A percentile compares a stretch with the other conserved stretches of the same genome.
Evolutionary conservation across 192 early-diverging fungal species (phyloP).

Genomic region (Jimgerdemannia flammicorona): DNA sequence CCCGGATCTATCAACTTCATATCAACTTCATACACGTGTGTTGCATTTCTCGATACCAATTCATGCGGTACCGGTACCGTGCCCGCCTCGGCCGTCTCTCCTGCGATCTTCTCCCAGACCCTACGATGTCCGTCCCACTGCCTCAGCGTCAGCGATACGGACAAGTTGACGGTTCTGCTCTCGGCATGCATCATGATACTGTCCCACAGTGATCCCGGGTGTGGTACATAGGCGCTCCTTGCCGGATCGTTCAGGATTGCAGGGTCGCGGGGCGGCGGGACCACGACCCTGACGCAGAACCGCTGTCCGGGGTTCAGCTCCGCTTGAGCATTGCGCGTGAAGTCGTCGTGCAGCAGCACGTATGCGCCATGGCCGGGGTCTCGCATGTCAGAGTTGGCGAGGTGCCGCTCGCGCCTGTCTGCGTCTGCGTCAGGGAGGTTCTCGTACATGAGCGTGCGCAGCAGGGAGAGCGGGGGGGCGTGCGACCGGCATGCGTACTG

Average conservation of each 20-base stretch:
- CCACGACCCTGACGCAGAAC: slow-evolving; percentile 38
- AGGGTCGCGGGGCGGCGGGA: slow-evolving; percentile 21
- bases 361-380: background rate
- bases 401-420: background rate
- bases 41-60: slow-evolving; percentile 14
- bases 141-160: slow-evolving; percentile 21
- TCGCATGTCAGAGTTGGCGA: background rate
- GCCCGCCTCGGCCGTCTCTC: slow-evolving; percentile 5
- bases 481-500: background rate
- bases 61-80: background rate
- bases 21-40: slow-evolving; percentile 49
- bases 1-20: slow-evolving; percentile 36
- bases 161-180: slow-evolving; percentile 11
- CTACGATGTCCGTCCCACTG: slow-evolving; percentile 8
- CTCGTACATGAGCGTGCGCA: background rate
- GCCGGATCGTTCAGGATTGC: background rate
- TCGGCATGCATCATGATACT: slow-evolving; percentile 31
- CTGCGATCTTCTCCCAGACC: background rate
- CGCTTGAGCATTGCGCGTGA: background rate
- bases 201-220: slow-evolving; percentile 29
- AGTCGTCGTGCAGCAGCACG: background rate
- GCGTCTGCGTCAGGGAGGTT: background rate
- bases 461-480: background rate
- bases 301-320: slow-evolving; percentile 17
- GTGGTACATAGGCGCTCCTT: slow-evolving; percentile 12